phyloP scores from a whole-genome alignment of 2,329 filamentous ascomycete species.

The Fusarium nelsonii region DNA sequence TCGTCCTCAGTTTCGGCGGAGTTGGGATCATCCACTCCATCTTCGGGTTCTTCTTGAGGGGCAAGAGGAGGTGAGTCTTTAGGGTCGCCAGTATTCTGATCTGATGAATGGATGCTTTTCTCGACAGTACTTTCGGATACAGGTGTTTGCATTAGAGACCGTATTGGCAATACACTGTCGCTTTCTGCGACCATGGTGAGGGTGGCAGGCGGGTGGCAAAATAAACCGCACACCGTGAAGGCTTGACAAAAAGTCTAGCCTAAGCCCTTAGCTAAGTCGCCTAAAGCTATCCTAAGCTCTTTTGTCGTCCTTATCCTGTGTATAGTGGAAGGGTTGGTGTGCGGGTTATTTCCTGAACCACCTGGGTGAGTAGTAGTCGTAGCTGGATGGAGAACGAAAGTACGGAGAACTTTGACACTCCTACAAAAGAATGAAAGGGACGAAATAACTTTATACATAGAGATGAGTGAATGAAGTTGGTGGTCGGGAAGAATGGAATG shows the following conservation, averaged over 20 bases:
- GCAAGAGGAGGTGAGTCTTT: neutral
- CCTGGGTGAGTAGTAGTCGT: neutral
- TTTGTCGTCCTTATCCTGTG: too few relatives aligned
- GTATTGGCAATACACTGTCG: neutral
- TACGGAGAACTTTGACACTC: too few relatives aligned
- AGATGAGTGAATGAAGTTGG: neutral
- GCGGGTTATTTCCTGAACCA: too few relatives aligned
- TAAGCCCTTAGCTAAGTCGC: too few relatives aligned
- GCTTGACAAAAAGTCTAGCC: too few relatives aligned
- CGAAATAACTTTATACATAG: neutral
- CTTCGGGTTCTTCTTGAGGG: neutral
- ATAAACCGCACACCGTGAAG: too few relatives aligned
- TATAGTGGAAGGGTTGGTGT: too few relatives aligned
- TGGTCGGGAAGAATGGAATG: neutral
- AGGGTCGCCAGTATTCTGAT: too few relatives aligned
- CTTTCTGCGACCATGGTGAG: conserved; percentile 8
- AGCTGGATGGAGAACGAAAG: neutral
- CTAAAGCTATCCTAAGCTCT: too few relatives aligned
- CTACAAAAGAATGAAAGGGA: neutral
- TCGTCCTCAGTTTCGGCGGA: conserved; percentile 43
- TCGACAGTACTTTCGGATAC: too few relatives aligned
- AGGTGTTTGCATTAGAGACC: neutral
- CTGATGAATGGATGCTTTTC: neutral
- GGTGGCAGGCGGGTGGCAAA: neutral
- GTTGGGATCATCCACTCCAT: conserved; percentile 14